Evolutionary conservation across 805 yeast genomes (phyloP).

Genomic region (Wickerhamiella galacta): DNA sequence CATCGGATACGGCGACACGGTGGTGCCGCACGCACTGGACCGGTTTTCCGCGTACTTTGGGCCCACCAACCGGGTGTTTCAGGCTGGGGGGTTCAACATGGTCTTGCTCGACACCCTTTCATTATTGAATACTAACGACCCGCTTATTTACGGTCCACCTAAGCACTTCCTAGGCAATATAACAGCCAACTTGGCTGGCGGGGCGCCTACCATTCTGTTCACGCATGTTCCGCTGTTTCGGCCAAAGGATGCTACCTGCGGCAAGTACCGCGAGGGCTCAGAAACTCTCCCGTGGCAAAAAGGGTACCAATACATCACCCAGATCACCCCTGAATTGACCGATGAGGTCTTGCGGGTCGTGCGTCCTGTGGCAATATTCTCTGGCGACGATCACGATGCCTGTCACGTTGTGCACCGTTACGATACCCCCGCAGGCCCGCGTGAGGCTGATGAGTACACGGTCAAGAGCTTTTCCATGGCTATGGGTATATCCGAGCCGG

Average conservation of each 20-base stretch:
- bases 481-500: conserved; percentile 76
- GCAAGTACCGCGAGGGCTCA: conserved; percentile 54
- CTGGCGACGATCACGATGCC: conserved; percentile 96
- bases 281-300: conserved; percentile 47
- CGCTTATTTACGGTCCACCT: conserved; percentile 32
- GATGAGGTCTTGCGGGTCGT: conserved; percentile 40
- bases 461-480: conserved; percentile 88
- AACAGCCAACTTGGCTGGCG: neutral
- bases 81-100: conserved; percentile 56
- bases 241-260: conserved; percentile 46
- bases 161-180: conserved; percentile 33
- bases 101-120: conserved; percentile 75
- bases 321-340: conserved; percentile 46
- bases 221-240: conserved; percentile 83
- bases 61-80: conserved; percentile 34
- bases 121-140: conserved; percentile 40
- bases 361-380: conserved; percentile 52
- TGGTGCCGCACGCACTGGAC: conserved; percentile 36
- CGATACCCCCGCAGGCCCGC: conserved; percentile 8
- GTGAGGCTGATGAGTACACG: conserved; percentile 52
- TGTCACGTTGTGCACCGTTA: conserved; percentile 55
- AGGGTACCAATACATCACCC: conserved; percentile 85
- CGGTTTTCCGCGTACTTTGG: conserved; percentile 68
- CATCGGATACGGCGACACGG: conserved; percentile 75
- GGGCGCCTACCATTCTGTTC: conserved; percentile 30